A percentile compares a stretch with the other conserved stretches of the same genome.
Evolutionary conservation across 73 alveolate species (phyloP).

Genomic region (Paramecium primaurelia): DNA sequence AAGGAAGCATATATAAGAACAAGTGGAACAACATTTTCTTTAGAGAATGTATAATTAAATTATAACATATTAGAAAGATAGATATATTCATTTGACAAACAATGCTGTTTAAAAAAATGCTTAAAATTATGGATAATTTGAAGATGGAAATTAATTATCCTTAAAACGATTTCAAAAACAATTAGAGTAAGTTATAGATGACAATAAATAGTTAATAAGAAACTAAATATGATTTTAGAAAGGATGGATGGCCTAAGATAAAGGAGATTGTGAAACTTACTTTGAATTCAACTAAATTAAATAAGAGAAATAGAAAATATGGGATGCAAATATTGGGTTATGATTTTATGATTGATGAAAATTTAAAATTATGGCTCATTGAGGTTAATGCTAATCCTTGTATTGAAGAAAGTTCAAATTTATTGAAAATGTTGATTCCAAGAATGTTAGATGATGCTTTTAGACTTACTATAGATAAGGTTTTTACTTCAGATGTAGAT

Average conservation of each 20-base stretch:
- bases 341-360: conserved; percentile 95
- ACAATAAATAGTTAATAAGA: conserved; percentile 25
- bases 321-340: conserved; percentile 93
- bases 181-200: conserved; percentile 48
- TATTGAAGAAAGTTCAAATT: conserved; percentile 82
- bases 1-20: conserved; percentile 91
- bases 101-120: conserved; percentile 90
- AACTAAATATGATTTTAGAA: conserved; percentile 55
- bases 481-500: conserved; percentile 38
- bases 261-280: conserved; percentile 66
- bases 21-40: conserved; percentile 68
- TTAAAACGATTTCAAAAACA: conserved; percentile 69
- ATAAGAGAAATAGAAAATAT: conserved; percentile 71
- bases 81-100: conserved; percentile 89
- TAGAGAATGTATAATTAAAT: conserved; percentile 59
- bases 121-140: conserved; percentile 84
- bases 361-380: conserved; percentile 82
- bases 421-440: conserved; percentile 75
- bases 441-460: conserved; percentile 92
- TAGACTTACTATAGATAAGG: conserved; percentile 76
- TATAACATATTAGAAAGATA: conserved; percentile 54
- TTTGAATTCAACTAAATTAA: conserved; percentile 72
- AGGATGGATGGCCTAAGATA: conserved; percentile 69
- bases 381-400: conserved; percentile 99
- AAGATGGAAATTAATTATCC: conserved; percentile 93